Base-by-base conservation (phyloP, 106 monocot species). In the Xerophyta viscosa region DNA sequence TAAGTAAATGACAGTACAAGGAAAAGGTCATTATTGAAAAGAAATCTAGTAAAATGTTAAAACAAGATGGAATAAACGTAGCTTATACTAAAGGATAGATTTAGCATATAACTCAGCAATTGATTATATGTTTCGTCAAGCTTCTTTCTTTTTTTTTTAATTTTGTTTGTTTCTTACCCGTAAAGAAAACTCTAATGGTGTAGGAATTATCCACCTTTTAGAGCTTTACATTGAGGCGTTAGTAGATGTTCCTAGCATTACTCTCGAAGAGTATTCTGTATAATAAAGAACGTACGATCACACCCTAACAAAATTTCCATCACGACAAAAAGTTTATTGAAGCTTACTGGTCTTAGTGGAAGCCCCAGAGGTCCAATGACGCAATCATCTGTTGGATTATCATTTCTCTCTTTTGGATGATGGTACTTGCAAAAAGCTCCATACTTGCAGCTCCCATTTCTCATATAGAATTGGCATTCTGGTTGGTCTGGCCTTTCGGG, bases 291-390 rank as follows among this genome's bases (percentile, higher is more conserved):
- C n/a, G n/a, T n/a, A n/a, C n/a, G n/a, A n/a, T n/a, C n/a, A n/a
- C n/a, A n/a, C n/a, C n/a, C n/a, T n/a, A n/a, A n/a, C n/a, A n/a
- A n/a, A n/a, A n/a, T n/a, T n/a, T n/a, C n/a, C n/a, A n/a, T n/a
- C n/a, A n/a, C n/a, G n/a, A n/a, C n/a, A n/a, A n/a, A n/a, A n/a
- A 39, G 15, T 15, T 39, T 39, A 12, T 39, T 2, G 39, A 15
- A 39, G 39, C 39, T 73, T 89, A 90, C 84, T 26, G 91, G 91
- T 75, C 85, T 71, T 29, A 85, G 56, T 63, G 91, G 91, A 58
- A 85, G 78, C 20, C 81, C 78, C 11, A 58, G 57, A 22, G 85
- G 81, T 51, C 91, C 81, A 49, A 86, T 44, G 3, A 69, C 51
- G 58, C 29, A 44, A 8, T 44, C 15, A 13, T 36, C 24, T 19